phyloP scores from a whole-genome alignment of 495 filamentous ascomycete genomes.

The Penicillium canescens region DNA sequence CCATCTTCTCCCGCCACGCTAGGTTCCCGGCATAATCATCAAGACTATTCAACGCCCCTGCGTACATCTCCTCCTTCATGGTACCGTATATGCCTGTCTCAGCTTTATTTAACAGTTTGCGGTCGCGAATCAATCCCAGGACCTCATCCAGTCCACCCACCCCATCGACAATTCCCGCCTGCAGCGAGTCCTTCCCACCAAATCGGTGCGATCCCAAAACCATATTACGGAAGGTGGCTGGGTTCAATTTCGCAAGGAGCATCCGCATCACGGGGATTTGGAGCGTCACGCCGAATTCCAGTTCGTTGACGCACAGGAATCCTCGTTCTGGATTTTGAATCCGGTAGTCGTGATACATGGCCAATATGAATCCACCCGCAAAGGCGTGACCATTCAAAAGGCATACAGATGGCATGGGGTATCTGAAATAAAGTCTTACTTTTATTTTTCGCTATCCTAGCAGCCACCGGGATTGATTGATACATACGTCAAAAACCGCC shows the following conservation, averaged over 20 bases:
- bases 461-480: neutral
- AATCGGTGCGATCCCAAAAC: conserved; percentile 71
- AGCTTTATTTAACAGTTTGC: conserved; percentile 57
- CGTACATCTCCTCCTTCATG: conserved; percentile 73
- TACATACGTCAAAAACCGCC: conserved; percentile 60
- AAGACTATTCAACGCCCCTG: conserved; percentile 56
- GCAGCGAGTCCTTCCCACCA: conserved; percentile 56
- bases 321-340: conserved; percentile 67
- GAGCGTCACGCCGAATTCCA: conserved; percentile 75
- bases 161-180: conserved; percentile 66
- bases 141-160: conserved; percentile 63
- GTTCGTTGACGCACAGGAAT: conserved; percentile 75
- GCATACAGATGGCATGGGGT: conserved; percentile 80
- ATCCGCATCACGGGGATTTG: conserved; percentile 70
- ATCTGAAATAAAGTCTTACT: conserved; percentile 43
- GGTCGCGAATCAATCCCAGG: conserved; percentile 53
- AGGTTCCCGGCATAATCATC: conserved; percentile 48
- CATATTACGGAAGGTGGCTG: conserved; percentile 56
- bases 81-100: conserved; percentile 62
- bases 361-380: conserved; percentile 75
- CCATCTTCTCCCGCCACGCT: conserved; percentile 39
- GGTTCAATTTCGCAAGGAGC: conserved; percentile 64
- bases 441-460: conserved; percentile 2
- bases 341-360: conserved; percentile 84
- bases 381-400: conserved; percentile 79